Percentiles rank a stretch among this genome's conserved stretches.
phyloP scores from a whole-genome alignment of 2,329 filamentous ascomycete genomes.

The Blumeria graminis region DNA sequence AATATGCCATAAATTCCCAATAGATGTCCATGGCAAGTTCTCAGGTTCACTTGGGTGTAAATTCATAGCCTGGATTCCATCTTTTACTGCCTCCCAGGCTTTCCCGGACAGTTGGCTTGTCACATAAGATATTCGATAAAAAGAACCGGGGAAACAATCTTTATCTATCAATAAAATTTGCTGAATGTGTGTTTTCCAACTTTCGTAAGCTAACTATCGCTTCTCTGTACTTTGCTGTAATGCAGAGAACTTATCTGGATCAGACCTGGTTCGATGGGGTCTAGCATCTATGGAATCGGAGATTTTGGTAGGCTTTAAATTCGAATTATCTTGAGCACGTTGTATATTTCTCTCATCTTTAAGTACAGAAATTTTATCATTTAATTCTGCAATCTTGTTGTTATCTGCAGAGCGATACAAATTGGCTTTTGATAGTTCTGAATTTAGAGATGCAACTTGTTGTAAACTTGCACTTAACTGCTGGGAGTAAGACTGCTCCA shows the following conservation, averaged over 20 bases:
- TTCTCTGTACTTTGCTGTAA: not conserved
- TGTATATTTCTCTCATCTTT: not conserved
- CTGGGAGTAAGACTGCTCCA: not conserved
- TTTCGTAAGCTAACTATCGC: not conserved
- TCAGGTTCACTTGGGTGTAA: not conserved
- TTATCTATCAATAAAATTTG: not conserved
- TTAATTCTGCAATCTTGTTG: not conserved
- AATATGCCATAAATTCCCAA: not conserved
- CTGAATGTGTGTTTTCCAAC: not conserved
- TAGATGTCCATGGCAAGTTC: not conserved
- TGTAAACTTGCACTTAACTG: not conserved
- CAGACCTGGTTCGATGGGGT: not conserved
- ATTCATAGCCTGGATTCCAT: not conserved
- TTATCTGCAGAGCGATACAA: not conserved
- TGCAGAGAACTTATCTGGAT: not conserved
- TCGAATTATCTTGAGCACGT: not conserved
- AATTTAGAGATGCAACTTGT: not conserved
- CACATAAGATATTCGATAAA: not conserved
- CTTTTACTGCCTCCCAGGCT: not conserved
- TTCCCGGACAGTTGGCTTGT: not conserved
- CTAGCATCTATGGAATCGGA: not conserved
- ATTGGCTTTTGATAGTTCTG: not conserved
- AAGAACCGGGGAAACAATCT: not conserved
- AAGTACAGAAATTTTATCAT: not conserved
- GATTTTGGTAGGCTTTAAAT: not conserved